Conservation (phyloP, 176 grass and related monocot genomes). For the Bromus sterilis region DNA sequence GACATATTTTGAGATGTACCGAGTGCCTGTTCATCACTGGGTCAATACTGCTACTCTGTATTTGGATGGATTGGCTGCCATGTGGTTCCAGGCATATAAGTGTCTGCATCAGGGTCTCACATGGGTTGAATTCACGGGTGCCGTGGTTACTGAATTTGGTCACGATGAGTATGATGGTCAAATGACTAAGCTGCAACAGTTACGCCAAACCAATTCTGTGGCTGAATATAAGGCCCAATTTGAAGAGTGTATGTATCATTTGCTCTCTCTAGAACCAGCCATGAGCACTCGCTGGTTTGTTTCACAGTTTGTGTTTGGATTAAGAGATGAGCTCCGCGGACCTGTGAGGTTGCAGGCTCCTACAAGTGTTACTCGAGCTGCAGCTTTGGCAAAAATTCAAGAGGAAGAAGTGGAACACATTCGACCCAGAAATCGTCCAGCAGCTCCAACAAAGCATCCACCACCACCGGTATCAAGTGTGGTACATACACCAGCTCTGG, state of each 20-base stretch:
- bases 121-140: neutral
- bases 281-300: neutral
- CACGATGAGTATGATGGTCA: neutral
- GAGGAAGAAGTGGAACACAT: too few relatives aligned
- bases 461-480: too few relatives aligned
- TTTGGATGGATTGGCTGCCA: neutral
- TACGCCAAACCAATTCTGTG: neutral
- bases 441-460: too few relatives aligned
- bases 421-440: too few relatives aligned
- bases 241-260: neutral
- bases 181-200: neutral
- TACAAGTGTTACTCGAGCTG: neutral
- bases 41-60: neutral
- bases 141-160: neutral
- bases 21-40: neutral
- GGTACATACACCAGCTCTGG: too few relatives aligned
- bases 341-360: neutral
- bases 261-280: neutral
- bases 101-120: rapidly evolving
- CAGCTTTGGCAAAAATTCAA: neutral
- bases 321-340: neutral
- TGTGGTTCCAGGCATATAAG: neutral
- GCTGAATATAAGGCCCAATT: neutral
- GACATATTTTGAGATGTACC: too few relatives aligned
- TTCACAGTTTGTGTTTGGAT: neutral